Evolutionary conservation across 2,329 filamentous ascomycete species (phyloP).

Genomic region (Alternaria incomplexa): DNA sequence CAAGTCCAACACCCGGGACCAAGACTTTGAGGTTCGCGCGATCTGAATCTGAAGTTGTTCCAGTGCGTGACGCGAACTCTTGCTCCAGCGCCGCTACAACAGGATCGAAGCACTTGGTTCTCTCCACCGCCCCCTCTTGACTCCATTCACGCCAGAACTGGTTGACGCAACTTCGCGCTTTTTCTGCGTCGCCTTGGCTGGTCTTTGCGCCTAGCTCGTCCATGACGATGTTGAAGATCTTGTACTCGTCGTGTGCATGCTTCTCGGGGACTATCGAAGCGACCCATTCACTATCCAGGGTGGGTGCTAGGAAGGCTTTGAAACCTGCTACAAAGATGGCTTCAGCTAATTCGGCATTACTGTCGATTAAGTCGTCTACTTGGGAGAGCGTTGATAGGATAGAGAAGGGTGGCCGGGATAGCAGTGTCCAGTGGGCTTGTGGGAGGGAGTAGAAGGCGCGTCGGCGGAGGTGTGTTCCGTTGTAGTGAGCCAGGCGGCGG

Average conservation of each 20-base stretch:
- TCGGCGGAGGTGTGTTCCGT: slow-evolving; percentile 86
- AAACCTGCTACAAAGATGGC: slow-evolving; percentile 68
- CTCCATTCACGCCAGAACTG: slow-evolving; percentile 98
- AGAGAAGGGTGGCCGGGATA: slow-evolving; percentile 81
- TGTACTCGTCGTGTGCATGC: slow-evolving; percentile 35
- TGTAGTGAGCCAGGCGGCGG: slow-evolving; percentile 82
- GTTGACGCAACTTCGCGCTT: slow-evolving; percentile 87
- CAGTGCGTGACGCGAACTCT: slow-evolving; percentile 18
- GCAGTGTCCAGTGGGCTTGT: slow-evolving; percentile 79
- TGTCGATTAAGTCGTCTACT: slow-evolving; percentile 86
- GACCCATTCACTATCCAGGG: slow-evolving; percentile 41
- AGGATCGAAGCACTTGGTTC: slow-evolving; percentile 77
- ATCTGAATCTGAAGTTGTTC: slow-evolving; percentile 47
- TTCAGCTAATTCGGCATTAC: slow-evolving; percentile 82
- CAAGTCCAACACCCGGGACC: slow-evolving; percentile 88
- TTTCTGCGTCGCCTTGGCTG: slow-evolving; percentile 79
- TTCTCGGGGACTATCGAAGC: slow-evolving; percentile 40
- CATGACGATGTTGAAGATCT: slow-evolving; percentile 55
- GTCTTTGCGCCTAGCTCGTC: slow-evolving; percentile 73
- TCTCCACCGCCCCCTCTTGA: slow-evolving; percentile 73
- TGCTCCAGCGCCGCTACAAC: slow-evolving; percentile 68
- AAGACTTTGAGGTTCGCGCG: slow-evolving; percentile 67
- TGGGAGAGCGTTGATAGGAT: slow-evolving; percentile 78
- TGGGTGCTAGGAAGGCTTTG: slow-evolving; percentile 42
- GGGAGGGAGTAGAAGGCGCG: slow-evolving; percentile 94